phyloP scores from a whole-genome alignment of 176 grass and related monocot genomes.

The Paspalum vaginatum region DNA sequence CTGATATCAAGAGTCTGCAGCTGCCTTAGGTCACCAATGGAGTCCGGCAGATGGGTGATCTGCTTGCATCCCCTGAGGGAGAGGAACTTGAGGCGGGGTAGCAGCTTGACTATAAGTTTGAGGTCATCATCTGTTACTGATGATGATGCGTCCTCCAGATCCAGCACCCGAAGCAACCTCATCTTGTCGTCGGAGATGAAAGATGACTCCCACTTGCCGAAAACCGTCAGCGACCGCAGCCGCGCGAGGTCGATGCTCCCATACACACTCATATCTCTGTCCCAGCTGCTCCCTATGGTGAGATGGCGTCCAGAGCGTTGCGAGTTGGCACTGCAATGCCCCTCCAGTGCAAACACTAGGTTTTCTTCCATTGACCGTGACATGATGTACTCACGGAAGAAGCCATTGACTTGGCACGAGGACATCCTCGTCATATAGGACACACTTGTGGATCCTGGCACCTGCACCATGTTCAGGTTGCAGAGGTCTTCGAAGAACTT shows the following conservation, averaged over 20 bases:
- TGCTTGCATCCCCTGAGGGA: not conserved
- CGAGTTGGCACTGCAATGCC: not conserved
- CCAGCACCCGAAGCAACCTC: conserved; percentile 47
- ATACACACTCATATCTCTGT: not conserved
- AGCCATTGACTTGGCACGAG: conserved; percentile 23
- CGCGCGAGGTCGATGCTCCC: conserved; percentile 5
- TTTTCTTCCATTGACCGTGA: conserved; percentile 29
- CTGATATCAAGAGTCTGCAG: conserved; percentile 33
- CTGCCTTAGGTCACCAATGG: not conserved
- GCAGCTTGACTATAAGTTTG: not conserved
- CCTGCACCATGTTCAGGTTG: not conserved
- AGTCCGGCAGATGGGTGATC: not conserved
- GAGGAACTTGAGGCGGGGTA: conserved; percentile 42
- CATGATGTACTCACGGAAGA: conserved; percentile 37
- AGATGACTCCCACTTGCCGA: not conserved
- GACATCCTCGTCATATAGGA: not conserved
- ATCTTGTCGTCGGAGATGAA: conserved; percentile 3
- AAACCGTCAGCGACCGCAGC: conserved; percentile 30
- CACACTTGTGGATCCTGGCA: rapidly evolving
- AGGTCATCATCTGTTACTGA: not conserved
- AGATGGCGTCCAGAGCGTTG: conserved; percentile 9
- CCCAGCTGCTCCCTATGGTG: not conserved
- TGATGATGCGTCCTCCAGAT: conserved; percentile 32
- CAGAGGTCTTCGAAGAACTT: conserved; percentile 19
- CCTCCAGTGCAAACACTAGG: conserved; percentile 1